These are phyloP conservation scores for Cucurbitaria berberidis DNA, from an alignment of 2,329 filamentous ascomycete species.

Conservation along the genomic window DNA sequence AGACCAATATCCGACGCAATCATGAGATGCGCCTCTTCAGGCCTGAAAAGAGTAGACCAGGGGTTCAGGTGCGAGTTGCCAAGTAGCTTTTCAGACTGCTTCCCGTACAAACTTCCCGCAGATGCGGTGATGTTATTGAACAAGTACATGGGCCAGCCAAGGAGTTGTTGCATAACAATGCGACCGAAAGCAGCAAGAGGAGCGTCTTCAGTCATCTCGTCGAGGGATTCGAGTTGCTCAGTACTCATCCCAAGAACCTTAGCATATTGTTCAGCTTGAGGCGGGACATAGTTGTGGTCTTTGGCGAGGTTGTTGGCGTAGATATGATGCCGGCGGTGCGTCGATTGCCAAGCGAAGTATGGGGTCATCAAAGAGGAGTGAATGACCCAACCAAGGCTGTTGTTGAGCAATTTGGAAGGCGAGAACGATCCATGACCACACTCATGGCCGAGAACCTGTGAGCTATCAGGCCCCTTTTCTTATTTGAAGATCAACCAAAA, in stretches of 20 bases:
- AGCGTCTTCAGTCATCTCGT: not conserved
- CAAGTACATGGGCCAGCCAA: not conserved
- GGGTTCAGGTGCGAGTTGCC: not conserved
- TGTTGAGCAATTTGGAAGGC: not conserved
- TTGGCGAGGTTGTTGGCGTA: slow-evolving; percentile 70
- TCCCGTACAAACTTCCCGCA: not conserved
- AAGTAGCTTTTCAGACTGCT: not conserved
- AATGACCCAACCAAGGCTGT: slow-evolving; percentile 61
- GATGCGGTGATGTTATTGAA: not conserved
- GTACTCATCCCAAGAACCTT: not conserved
- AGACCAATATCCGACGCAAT: not conserved
- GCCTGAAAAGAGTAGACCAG: not conserved
- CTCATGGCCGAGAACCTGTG: not conserved
- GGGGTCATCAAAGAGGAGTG: slow-evolving; percentile 70
- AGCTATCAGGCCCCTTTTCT: no score
- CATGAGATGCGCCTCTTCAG: not conserved
- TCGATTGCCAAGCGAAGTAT: slow-evolving; percentile 75
- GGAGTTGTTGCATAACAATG: not conserved
- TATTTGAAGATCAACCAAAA: no score
- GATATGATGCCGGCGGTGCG: slow-evolving; percentile 72
- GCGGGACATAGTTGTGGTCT: slow-evolving; percentile 55
- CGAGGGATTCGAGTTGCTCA: not conserved
- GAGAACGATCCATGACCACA: not conserved
- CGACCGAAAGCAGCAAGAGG: not conserved
- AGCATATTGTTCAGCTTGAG: not conserved